These are phyloP conservation scores for Neofusicoccum umdonicola DNA, from an alignment of 2,329 filamentous ascomycete genomes.

Conservation along the genomic window DNA sequence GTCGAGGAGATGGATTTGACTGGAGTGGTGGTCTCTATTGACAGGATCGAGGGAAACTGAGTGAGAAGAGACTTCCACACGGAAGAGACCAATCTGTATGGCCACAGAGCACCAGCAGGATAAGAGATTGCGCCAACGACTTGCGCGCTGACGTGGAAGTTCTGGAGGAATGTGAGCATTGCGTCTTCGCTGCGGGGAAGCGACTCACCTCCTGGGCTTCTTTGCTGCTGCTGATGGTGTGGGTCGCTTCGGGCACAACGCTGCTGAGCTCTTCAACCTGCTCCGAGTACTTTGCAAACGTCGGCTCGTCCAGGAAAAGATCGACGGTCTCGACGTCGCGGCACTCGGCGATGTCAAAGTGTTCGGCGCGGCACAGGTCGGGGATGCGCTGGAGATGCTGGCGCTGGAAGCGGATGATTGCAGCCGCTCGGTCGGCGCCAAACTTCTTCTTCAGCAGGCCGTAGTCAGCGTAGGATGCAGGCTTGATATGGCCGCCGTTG, in stretches of 20 bases:
- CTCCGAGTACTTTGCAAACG: background rate
- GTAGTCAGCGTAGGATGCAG: constrained; percentile 37
- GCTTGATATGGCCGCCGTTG: constrained; percentile 52
- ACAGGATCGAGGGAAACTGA: background rate
- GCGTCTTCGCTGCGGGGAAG: background rate
- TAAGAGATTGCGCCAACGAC: constrained; percentile 10
- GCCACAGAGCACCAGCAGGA: constrained; percentile 5
- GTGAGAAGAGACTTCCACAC: background rate
- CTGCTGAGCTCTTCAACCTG: background rate
- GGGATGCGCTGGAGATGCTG: constrained; percentile 1
- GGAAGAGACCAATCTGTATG: constrained; percentile 8
- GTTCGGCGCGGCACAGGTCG: background rate
- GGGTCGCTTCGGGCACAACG: background rate
- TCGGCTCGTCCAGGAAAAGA: constrained; percentile 1
- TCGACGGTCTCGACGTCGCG: constrained; percentile 17
- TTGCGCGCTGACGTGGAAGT: background rate
- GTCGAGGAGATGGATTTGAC: background rate
- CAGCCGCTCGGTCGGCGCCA: constrained; percentile 27
- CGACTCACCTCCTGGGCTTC: background rate
- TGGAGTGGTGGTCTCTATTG: constrained; percentile 8
- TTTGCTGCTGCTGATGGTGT: background rate
- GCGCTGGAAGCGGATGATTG: constrained; percentile 22
- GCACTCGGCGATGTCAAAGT: constrained; percentile 1
- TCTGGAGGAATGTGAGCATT: background rate
- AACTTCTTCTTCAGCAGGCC: constrained; percentile 21